These are phyloP conservation scores for Cyberlindnera amylophila DNA, from an alignment of 805 yeast species.

Conservation along the genomic window DNA sequence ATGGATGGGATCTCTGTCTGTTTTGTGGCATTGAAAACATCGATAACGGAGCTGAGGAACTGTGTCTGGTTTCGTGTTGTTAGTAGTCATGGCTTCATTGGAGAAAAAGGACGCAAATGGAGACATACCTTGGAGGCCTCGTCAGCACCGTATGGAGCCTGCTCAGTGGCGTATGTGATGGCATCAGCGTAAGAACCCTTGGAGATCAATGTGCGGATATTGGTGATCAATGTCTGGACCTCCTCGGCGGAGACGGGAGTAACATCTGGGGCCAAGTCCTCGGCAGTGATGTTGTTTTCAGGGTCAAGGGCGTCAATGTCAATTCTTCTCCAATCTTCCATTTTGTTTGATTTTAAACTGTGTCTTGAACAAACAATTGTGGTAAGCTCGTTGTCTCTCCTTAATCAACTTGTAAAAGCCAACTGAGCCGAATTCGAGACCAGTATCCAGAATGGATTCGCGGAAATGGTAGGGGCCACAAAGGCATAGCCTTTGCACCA, in stretches of 20 bases:
- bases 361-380: not conserved
- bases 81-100: slow-evolving; percentile 21
- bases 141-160: slow-evolving; percentile 82
- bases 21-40: slow-evolving; percentile 63
- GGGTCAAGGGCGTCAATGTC: slow-evolving; percentile 91
- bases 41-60: slow-evolving; percentile 58
- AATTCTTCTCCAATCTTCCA: slow-evolving; percentile 90
- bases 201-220: slow-evolving; percentile 58
- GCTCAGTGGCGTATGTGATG: slow-evolving; percentile 54
- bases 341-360: slow-evolving; percentile 17
- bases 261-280: slow-evolving; percentile 53
- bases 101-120: slow-evolving; percentile 20
- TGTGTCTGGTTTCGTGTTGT: slow-evolving; percentile 27
- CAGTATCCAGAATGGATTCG: not conserved
- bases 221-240: slow-evolving; percentile 49
- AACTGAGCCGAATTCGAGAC: not conserved
- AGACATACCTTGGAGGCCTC: slow-evolving; percentile 42
- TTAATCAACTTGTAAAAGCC: not conserved
- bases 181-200: slow-evolving; percentile 74
- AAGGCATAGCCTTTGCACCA: too few species aligned
- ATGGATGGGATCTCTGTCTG: slow-evolving; percentile 63
- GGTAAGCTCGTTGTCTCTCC: not conserved
- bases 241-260: slow-evolving; percentile 47
- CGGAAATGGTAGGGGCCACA: not conserved
- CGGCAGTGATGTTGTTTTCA: slow-evolving; percentile 58